Evolutionary conservation across 345 rosid species (phyloP).

Genomic region (Arabis hirsuta): DNA sequence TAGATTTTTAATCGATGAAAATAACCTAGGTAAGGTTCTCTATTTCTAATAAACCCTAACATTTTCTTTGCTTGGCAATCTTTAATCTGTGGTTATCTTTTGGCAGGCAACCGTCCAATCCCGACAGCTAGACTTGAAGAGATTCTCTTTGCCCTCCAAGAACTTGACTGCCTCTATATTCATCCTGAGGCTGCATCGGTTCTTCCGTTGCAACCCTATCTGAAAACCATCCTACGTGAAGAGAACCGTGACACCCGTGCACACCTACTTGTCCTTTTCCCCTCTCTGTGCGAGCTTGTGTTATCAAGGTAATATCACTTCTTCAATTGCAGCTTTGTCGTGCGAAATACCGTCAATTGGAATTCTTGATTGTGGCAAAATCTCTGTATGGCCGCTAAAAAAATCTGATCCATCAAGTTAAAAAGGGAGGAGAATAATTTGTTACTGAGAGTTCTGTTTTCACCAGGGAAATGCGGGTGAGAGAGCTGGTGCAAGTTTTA

Average conservation of each 20-base stretch:
- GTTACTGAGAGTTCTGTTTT: conserved; percentile 15
- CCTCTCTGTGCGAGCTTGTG: conserved; percentile 88
- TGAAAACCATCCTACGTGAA: conserved; percentile 54
- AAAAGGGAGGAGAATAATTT: conserved; percentile 12
- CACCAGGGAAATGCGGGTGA: conserved; percentile 78
- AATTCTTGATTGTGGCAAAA: conserved; percentile 7
- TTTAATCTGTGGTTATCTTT: neutral
- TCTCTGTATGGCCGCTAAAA: neutral
- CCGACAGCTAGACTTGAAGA: conserved; percentile 87
- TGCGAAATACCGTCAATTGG: conserved; percentile 6
- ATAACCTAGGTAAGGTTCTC: conserved; percentile 60
- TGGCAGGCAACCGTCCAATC: conserved; percentile 69
- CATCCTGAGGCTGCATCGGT: conserved; percentile 68
- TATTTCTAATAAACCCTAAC: conserved; percentile 4
- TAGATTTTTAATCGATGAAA: conserved; percentile 75
- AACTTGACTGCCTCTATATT: conserved; percentile 62
- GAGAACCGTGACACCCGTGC: conserved; percentile 49
- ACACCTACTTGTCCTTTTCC: conserved; percentile 86
- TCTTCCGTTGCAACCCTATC: conserved; percentile 66
- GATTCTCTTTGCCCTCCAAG: conserved; percentile 64
- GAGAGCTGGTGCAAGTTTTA: conserved; percentile 76
- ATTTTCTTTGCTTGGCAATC: conserved; percentile 13
- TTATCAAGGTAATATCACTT: conserved; percentile 62
- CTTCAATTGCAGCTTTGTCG: neutral
- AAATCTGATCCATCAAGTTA: neutral